phyloP scores from a whole-genome alignment of 1,139 yeast genomes.

The Suhomyces atakaporum region DNA sequence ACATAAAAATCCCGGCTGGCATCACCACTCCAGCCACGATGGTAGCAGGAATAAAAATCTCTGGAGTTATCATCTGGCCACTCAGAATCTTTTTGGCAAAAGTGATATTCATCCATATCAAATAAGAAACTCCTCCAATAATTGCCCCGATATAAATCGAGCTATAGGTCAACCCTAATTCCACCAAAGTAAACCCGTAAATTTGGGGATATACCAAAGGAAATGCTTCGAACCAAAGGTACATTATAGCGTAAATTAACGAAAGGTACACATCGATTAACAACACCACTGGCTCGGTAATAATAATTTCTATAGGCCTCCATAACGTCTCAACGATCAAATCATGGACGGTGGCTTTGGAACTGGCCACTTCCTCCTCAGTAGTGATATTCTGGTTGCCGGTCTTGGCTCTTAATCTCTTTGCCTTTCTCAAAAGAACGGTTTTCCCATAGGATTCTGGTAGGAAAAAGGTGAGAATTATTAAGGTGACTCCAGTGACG shows the following conservation, averaged over 20 bases:
- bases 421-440: conserved; percentile 38
- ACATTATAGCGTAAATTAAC: conserved; percentile 54
- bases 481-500: conserved; percentile 28
- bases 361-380: conserved; percentile 31
- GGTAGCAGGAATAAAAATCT: conserved; percentile 44
- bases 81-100: conserved; percentile 29
- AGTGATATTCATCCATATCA: conserved; percentile 21
- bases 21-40: conserved; percentile 44
- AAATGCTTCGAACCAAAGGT: conserved; percentile 62
- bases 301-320: conserved; percentile 47
- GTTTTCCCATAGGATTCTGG: conserved; percentile 43
- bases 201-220: conserved; percentile 53
- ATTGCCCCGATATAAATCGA: conserved; percentile 47
- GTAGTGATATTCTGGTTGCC: conserved; percentile 36
- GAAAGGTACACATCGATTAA: conserved; percentile 52
- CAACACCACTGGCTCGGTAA: conserved; percentile 49
- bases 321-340: conserved; percentile 45
- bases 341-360: conserved; percentile 20
- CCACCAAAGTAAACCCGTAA: conserved; percentile 50
- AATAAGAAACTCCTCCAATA: conserved; percentile 27
- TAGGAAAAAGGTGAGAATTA: conserved; percentile 28
- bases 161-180: conserved; percentile 49
- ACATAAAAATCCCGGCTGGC: conserved; percentile 49
- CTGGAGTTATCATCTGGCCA: conserved; percentile 34
- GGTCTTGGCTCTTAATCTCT: conserved; percentile 36